These are phyloP conservation scores for Arthrinium puccinioides DNA, from an alignment of 2,329 filamentous ascomycete genomes.

Conservation along the genomic window DNA sequence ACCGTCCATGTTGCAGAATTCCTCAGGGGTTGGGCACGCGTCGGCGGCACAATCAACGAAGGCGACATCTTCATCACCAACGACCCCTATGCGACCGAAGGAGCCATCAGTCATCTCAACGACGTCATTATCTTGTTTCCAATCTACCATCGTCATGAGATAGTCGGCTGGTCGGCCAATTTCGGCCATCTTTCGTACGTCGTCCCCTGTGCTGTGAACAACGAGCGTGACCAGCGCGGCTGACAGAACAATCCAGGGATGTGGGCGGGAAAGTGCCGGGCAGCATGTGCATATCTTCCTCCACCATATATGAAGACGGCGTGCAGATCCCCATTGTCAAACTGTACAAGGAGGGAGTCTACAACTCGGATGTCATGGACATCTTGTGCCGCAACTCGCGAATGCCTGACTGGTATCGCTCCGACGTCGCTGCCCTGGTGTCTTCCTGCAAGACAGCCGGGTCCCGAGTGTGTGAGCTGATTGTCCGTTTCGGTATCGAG, in stretches of 20 bases:
- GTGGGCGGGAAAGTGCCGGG: slow-evolving; percentile 39
- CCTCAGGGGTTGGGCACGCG: slow-evolving; percentile 31
- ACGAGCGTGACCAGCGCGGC: not conserved
- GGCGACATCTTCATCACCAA: slow-evolving; percentile 44
- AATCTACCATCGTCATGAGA: slow-evolving; percentile 33
- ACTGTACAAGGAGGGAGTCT: slow-evolving; percentile 33
- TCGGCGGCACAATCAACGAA: slow-evolving; percentile 33
- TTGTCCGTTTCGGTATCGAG: slow-evolving; percentile 33
- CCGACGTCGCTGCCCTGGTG: slow-evolving; percentile 37
- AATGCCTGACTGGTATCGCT: slow-evolving; percentile 39
- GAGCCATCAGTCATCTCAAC: slow-evolving; percentile 41
- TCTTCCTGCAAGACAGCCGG: slow-evolving; percentile 37
- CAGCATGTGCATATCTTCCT: slow-evolving; percentile 40
- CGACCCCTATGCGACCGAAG: slow-evolving; percentile 39
- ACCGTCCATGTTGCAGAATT: slow-evolving; percentile 22
- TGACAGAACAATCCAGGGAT: slow-evolving; percentile 12
- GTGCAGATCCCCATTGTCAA: slow-evolving; percentile 42
- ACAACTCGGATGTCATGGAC: slow-evolving; percentile 34
- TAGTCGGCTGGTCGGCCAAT: slow-evolving; percentile 42
- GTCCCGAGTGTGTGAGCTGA: slow-evolving; percentile 35
- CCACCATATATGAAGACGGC: slow-evolving; percentile 40
- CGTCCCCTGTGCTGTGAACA: not conserved
- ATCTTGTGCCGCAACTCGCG: slow-evolving; percentile 41
- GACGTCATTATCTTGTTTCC: slow-evolving; percentile 41
- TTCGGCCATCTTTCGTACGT: slow-evolving; percentile 37